A percentile compares a stretch with the other conserved stretches of the same genome.
Conservation (phyloP, 2,329 filamentous ascomycete species). For the Fusarium goolgardi region DNA sequence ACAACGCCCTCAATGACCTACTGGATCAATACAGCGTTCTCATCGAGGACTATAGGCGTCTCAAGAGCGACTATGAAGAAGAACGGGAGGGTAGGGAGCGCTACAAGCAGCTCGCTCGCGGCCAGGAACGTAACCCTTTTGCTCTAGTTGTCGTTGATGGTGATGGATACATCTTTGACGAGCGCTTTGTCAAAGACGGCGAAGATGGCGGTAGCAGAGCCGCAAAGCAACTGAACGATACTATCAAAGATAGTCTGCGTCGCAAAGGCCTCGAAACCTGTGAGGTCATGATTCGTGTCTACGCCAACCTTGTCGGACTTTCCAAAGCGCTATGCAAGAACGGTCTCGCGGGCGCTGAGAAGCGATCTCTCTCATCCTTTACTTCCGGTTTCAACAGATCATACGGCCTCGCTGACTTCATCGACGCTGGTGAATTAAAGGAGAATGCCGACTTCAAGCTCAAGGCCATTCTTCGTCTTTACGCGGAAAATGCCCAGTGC, state of each 20-base stretch:
- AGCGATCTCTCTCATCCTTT: slow-evolving; percentile 67
- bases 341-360: slow-evolving; percentile 64
- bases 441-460: slow-evolving; percentile 71
- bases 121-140: slow-evolving; percentile 66
- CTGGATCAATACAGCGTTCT: slow-evolving; percentile 53
- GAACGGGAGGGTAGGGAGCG: slow-evolving; percentile 64
- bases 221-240: slow-evolving; percentile 64
- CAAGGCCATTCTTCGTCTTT: slow-evolving; percentile 61
- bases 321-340: slow-evolving; percentile 60
- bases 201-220: slow-evolving; percentile 67
- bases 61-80: slow-evolving; percentile 69
- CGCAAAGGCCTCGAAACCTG: slow-evolving; percentile 61
- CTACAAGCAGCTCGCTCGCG: slow-evolving; percentile 64
- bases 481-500: slow-evolving; percentile 69
- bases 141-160: slow-evolving; percentile 71
- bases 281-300: slow-evolving; percentile 66
- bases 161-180: slow-evolving; percentile 67
- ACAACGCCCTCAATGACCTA: slow-evolving; percentile 47
- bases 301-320: slow-evolving; percentile 65
- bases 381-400: slow-evolving; percentile 67
- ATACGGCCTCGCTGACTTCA: slow-evolving; percentile 69
- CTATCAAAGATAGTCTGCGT: slow-evolving; percentile 61
- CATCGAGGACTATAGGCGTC: slow-evolving; percentile 64
- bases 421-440: slow-evolving; percentile 71
- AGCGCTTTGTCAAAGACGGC: slow-evolving; percentile 59